Conservation (phyloP, 768 basidiomycete species). For the Mycena maculata region DNA sequence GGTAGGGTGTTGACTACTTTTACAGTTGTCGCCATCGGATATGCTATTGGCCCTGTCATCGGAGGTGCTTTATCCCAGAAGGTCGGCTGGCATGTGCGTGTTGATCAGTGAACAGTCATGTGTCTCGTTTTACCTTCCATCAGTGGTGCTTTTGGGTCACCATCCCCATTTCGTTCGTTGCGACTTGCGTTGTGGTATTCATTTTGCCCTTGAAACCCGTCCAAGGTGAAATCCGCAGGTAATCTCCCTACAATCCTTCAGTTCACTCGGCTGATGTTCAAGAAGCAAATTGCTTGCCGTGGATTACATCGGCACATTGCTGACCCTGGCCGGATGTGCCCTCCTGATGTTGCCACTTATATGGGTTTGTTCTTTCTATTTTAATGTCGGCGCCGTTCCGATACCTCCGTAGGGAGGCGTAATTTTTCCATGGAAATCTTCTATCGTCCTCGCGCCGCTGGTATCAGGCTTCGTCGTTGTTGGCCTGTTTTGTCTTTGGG, state of each 20-base stretch:
- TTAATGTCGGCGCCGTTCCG: neutral
- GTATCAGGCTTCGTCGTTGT: constrained; percentile 66
- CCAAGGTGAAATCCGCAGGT: constrained; percentile 67
- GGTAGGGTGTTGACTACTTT: constrained; percentile 24
- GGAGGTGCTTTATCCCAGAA: constrained; percentile 75
- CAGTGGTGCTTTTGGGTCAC: constrained; percentile 85
- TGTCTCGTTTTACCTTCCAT: too few species aligned
- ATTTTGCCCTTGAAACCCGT: constrained; percentile 79
- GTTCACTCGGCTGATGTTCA: neutral
- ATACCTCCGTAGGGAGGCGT: constrained; percentile 66
- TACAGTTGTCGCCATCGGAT: constrained; percentile 63
- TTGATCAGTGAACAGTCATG: too few species aligned
- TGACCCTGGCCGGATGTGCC: constrained; percentile 71
- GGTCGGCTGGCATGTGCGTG: constrained; percentile 69
- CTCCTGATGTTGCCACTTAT: constrained; percentile 77
- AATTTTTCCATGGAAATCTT: constrained; percentile 77
- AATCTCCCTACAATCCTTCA: neutral
- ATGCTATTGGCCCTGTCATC: constrained; percentile 73
- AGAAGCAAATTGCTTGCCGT: constrained; percentile 70
- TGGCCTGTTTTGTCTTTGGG: constrained; percentile 73
- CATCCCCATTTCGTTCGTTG: constrained; percentile 66
- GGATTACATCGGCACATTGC: constrained; percentile 69
- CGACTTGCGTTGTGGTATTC: constrained; percentile 67
- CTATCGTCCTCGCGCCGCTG: constrained; percentile 70
- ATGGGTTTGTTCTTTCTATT: constrained; percentile 59